Evolutionary conservation across 257 asterid genomes (phyloP), one percentile per base, ranked within the genome.

Genomic region (Ballota nigra): DNA sequence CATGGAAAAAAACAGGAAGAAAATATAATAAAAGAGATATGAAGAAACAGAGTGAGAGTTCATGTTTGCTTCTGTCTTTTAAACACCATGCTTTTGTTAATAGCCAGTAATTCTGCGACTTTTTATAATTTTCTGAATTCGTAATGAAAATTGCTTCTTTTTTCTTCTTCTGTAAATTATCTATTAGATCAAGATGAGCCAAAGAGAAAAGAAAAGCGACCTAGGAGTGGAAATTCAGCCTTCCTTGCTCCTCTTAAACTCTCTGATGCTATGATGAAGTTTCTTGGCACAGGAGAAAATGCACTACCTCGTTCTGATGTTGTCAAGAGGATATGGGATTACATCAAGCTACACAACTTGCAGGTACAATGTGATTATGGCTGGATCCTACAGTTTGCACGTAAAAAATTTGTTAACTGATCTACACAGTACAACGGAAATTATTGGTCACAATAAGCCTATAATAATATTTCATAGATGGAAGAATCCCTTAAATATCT

Each of bases 281-380:
- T 91, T 81, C 85, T 94, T 67, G 97, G 92, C 69, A 91, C 99
- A 36, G 97, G 95, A 75, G 99, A 94, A 79, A 80, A 72, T 70
- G 88, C 80, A 73, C 83, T 94, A 59, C 82, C 96, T 29, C 82
- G 98, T 33, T 77, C 95, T 60, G 89, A 76, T 83, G 97, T 88
- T 64, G 74, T 94, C 49, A 94, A 89, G 80, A 88, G 89, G 83
- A 89, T 88, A 26, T 94, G 97, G 99, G 96, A 84, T 72, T 91
- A 94, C 76, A 87, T 94, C 73, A 94, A 91, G 86, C 86, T 74
- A 79, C 80, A 94, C 75, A 80, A 83, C 80, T 81, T 94, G 77
- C 99, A 94, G 97, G 99, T 94, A 82, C 57, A 63, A 49, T 72
- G 76, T 81, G 51, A 41, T 57, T 20, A 55, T 53, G 19, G 53